phyloP scores from a whole-genome alignment of 352 stramenopile genomes.

The Pythium guiyangense region DNA sequence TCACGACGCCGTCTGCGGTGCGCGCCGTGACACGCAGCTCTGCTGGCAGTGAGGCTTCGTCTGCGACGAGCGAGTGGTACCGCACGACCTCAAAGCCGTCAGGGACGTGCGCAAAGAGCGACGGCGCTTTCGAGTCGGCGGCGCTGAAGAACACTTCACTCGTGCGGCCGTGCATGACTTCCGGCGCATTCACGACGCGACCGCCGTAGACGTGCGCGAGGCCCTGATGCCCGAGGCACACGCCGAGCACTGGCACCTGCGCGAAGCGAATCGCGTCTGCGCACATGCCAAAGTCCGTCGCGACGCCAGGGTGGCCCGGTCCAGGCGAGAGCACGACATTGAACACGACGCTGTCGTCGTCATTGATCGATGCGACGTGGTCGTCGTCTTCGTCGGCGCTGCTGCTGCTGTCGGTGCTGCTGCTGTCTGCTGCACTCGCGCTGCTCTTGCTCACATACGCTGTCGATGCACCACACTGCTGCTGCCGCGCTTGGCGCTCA shows the following conservation, averaged over 20 bases:
- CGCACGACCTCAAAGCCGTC: slow-evolving; percentile 89
- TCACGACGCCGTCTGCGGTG: slow-evolving; percentile 76
- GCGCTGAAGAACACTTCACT: slow-evolving; percentile 56
- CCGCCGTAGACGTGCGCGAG: slow-evolving; percentile 88
- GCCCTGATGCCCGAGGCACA: slow-evolving; percentile 98
- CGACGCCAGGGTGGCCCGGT: slow-evolving; percentile 81
- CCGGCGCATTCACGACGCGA: slow-evolving; percentile 66
- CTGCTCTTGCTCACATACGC: slow-evolving; percentile 7
- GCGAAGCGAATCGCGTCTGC: slow-evolving; percentile 57
- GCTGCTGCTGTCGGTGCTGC: slow-evolving; percentile 1
- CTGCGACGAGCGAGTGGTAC: slow-evolving; percentile 94
- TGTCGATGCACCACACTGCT: slow-evolving; percentile 3
- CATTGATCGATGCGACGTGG: not conserved
- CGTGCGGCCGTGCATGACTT: slow-evolving; percentile 93
- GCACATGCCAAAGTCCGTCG: slow-evolving; percentile 87
- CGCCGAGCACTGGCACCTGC: slow-evolving; percentile 88
- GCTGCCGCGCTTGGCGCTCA: slow-evolving; percentile 27
- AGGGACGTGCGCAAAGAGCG: slow-evolving; percentile 58
- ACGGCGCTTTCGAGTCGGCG: not conserved
- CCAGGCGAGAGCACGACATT: slow-evolving; percentile 90
- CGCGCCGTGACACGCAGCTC: slow-evolving; percentile 58
- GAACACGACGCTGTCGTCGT: slow-evolving; percentile 29
- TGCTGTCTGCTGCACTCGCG: not conserved
- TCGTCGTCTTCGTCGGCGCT: not conserved
- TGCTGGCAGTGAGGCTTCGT: slow-evolving; percentile 32